Evolutionary conservation across 495 filamentous ascomycete species (phyloP), one percentile per base, ranked within the genome.

Genomic region (Penicillium bovifimosum): DNA sequence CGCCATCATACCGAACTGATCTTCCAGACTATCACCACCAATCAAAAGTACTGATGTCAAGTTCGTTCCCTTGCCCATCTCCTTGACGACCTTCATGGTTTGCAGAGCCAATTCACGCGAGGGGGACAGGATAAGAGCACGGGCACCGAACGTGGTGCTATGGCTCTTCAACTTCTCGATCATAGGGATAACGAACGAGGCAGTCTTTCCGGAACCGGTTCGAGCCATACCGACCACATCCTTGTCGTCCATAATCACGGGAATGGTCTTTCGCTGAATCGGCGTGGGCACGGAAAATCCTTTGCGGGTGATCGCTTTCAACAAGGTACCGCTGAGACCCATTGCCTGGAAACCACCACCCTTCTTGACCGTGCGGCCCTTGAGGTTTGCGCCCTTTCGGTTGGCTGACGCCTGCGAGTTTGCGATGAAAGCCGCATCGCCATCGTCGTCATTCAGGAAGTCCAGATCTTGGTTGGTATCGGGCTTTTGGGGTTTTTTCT

Each of bases 211-310:
- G 33, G 90, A 95, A 66, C 93, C 93, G 16, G 93, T 98, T 43
- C 93, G 79, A 4, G 93, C 93, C 95, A 97, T 99, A 51, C 90
- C 93, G 7, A 97, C 91, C 5, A 99, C 90, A 76, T 98, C 92
- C 59, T 86, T 82, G 47, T 86, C 81, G 39, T 96, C 89, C 63
- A 96, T 76, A 36, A 96, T 78, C 48, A 97, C 76, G 5, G 93
- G 93, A 40, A 99, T 93, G 8, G 93, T 88, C 74, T 96, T 96
- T 32, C 93, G 80, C 75, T 99, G 93, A 66, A 99, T 97, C 0
- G 93, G 93, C 5, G 93, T 99, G 0, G 93, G 93, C 2, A 97
- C 88, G 1, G 86, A 88, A 70, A 95, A 99, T 26, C 93, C 93
- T 70, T 96, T 97, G 54, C 86, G 81, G 13, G 86, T 80, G 43